Evolutionary conservation across 2,329 filamentous ascomycete species (phyloP), one percentile per base, ranked within the genome.

Genomic region (Phialemoniopsis sp.): DNA sequence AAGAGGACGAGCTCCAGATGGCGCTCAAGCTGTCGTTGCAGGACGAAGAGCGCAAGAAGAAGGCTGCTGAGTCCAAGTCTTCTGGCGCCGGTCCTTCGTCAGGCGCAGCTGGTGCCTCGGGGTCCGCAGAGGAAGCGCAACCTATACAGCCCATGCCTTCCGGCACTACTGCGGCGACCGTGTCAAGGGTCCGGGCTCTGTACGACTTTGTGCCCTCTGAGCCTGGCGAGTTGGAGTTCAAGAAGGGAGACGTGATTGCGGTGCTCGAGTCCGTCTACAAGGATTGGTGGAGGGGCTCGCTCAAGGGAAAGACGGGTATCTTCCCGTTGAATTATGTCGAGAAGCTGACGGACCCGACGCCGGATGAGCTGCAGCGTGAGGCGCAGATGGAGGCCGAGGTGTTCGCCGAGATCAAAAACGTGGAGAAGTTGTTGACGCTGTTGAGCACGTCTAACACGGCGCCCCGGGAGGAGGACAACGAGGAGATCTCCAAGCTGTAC

Each of bases 241-340:
- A 90, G 51, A 95, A 95, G 67, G 91, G 93, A 19, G 93, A 98
- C 59, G 85, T 97, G 31, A 98, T 98, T 60, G 91, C 93, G 2
- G 93, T 98, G 13, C 73, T 98, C 31, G 93, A 97, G 64, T 96
- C 90, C 2, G 93, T 97, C 2, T 98, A 94, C 69, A 98, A 97
- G 64, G 93, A 98, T 63, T 98, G 93, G 93, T 98, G 93, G 93
- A 91, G 95, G 53, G 93, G 93, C 2, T 95, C 90, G 32, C 70
- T 98, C 43, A 82, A 90, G 57, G 93, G 93, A 15, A 89, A 96
- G 63, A 96, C 89, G 7, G 93, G 93, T 52, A 98, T 98, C 48
- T 98, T 98, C 64, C 93, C 93, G 7, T 76, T 98, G 48, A 98
- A 98, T 67, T 98, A 98, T 57, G 93, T 98, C 13, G 93, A 98